Percentiles rank a stretch among this genome's conserved stretches.
Conservation (phyloP, 163 green algal genomes). For the Scenedesmus sp. region DNA sequence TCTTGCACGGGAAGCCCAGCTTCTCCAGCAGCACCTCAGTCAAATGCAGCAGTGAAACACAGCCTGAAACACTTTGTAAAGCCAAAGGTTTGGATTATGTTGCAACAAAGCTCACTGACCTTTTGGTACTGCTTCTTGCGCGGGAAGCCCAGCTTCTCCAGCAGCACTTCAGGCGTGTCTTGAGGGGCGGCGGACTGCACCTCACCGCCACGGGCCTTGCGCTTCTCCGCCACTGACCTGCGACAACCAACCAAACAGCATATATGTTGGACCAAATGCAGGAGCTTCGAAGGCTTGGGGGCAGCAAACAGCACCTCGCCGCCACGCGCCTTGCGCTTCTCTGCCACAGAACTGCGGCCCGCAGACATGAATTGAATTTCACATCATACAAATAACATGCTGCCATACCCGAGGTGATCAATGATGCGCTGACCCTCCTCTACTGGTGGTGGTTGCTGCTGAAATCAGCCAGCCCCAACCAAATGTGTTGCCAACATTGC, state of each 20-base stretch:
- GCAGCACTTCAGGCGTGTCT: conserved; percentile 52
- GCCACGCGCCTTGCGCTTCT: background rate
- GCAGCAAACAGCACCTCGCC: background rate
- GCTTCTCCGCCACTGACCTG: conserved; percentile 66
- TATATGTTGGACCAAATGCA: background rate
- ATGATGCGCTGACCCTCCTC: conserved; percentile 73
- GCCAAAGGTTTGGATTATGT: no score
- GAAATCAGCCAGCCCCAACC: conserved; percentile 77
- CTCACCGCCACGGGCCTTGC: conserved; percentile 53
- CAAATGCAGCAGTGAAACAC: background rate
- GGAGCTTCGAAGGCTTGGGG: background rate
- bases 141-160: conserved; percentile 64
- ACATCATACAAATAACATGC: background rate
- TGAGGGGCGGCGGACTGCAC: background rate
- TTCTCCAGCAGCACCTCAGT: conserved; percentile 61
- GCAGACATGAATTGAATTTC: background rate
- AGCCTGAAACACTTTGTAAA: no score
- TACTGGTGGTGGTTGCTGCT: conserved; percentile 77
- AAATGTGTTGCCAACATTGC: no score
- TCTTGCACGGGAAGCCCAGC: conserved; percentile 57
- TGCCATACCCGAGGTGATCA: conserved; percentile 75
- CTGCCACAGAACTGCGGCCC: background rate
- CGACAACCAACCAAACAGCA: conserved; percentile 5
- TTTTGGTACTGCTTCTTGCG: conserved; percentile 73
- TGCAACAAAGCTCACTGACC: conserved; percentile 1